phyloP scores from a whole-genome alignment of 768 basidiomycete genomes.

The Termitomyces sp. region DNA sequence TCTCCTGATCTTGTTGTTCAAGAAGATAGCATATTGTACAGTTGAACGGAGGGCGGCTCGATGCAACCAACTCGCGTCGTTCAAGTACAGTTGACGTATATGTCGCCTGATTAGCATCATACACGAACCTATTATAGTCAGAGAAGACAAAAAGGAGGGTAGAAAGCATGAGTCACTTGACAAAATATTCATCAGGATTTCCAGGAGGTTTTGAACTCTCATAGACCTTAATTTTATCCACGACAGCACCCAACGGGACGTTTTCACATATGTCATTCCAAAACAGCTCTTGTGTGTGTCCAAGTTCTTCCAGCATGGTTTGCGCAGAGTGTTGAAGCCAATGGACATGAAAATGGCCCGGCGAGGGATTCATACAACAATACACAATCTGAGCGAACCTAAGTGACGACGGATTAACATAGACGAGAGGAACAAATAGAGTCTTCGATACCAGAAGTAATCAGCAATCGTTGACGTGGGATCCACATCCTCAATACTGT shows the following conservation, averaged over 20 bases:
- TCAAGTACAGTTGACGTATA: conserved; percentile 37
- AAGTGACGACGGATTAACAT: background rate
- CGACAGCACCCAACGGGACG: conserved; percentile 31
- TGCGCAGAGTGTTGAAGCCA: conserved; percentile 72
- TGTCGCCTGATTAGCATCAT: conserved; percentile 38
- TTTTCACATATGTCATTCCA: conserved; percentile 49
- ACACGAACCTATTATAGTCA: conserved; percentile 36
- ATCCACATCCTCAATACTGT: conserved; percentile 26
- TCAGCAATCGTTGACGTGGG: conserved; percentile 38
- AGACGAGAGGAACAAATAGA: background rate
- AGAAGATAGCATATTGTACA: conserved; percentile 43
- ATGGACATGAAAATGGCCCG: conserved; percentile 51
- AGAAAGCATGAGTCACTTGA: conserved; percentile 37
- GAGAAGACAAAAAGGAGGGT: background rate
- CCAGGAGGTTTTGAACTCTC: conserved; percentile 21
- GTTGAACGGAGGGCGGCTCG: conserved; percentile 38
- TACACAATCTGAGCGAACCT: conserved; percentile 70
- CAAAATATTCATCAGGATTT: conserved; percentile 44
- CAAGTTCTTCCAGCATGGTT: conserved; percentile 56
- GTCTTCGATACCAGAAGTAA: conserved; percentile 54
- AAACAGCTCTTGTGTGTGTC: conserved; percentile 61
- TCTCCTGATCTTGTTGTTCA: conserved; percentile 26
- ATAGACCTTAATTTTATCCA: conserved; percentile 44
- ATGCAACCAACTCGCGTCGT: conserved; percentile 17
- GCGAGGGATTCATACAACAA: conserved; percentile 32